phyloP scores from a whole-genome alignment of 2,329 filamentous ascomycete genomes.

The Sporothrix pallida region DNA sequence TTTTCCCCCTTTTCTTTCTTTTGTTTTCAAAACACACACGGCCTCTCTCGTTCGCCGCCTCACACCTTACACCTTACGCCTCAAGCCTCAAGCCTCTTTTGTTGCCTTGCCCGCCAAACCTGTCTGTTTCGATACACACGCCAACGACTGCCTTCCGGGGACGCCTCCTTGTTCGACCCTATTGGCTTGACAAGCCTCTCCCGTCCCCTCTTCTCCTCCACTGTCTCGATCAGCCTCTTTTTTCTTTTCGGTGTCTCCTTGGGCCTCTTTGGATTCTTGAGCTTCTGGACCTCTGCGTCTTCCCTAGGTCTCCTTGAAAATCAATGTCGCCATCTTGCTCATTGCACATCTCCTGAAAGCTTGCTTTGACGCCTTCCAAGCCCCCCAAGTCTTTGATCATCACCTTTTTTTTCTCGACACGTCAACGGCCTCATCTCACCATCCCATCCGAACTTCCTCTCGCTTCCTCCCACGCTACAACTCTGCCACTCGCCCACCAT shows the following conservation, averaged over 20 bases:
- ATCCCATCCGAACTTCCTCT: not conserved
- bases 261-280: not conserved
- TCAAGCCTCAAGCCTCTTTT: not conserved
- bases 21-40: not conserved
- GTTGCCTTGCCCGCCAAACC: not conserved
- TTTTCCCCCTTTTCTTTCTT: not conserved
- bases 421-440: not conserved
- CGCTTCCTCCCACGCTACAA: not conserved
- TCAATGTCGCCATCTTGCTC: slow-evolving; percentile 14
- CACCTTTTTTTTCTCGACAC: not conserved
- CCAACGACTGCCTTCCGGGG: not conserved
- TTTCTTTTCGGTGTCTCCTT: not conserved
- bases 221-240: not conserved
- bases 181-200: slow-evolving; percentile 3
- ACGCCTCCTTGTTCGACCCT: slow-evolving; percentile 14
- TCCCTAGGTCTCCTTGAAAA: not conserved
- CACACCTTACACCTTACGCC: not conserved
- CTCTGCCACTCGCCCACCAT: not conserved
- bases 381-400: not conserved
- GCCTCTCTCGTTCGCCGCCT: slow-evolving; percentile 1
- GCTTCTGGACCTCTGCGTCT: not conserved
- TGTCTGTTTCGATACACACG: not conserved
- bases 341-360: not conserved
- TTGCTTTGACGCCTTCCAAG: not conserved
- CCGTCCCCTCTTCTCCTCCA: not conserved